Evolutionary conservation across 768 basidiomycete genomes (phyloP).

Genomic region (Boletus tomentosulus): DNA sequence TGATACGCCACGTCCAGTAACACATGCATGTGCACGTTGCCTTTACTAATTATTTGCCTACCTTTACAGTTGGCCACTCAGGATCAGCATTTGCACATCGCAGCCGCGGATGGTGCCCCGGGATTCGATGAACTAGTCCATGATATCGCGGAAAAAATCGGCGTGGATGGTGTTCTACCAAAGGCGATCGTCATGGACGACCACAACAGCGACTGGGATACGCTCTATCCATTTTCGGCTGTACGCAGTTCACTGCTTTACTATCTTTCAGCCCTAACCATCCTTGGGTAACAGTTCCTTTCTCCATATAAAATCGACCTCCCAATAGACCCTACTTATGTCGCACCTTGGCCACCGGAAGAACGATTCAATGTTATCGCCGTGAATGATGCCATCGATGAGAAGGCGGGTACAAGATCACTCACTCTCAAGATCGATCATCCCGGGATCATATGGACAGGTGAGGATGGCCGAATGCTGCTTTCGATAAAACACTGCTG

Average conservation of each 20-base stretch:
- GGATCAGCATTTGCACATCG: conserved; percentile 75
- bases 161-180: conserved; percentile 38
- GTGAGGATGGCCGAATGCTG: conserved; percentile 31
- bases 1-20: neutral
- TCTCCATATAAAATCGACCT: conserved; percentile 78
- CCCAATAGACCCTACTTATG: conserved; percentile 43
- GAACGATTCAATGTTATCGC: conserved; percentile 52
- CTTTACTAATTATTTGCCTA: neutral
- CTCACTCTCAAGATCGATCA: conserved; percentile 69
- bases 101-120: conserved; percentile 77
- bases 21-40: too few species aligned
- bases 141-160: conserved; percentile 59
- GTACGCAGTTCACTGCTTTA: conserved; percentile 34
- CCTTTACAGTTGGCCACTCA: conserved; percentile 57
- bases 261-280: neutral
- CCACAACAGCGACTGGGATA: conserved; percentile 85
- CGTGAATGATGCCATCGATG: conserved; percentile 52
- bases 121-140: conserved; percentile 62
- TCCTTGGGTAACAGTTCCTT: conserved; percentile 56
- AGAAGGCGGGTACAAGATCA: conserved; percentile 57
- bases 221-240: conserved; percentile 74
- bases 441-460: conserved; percentile 85
- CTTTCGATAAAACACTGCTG: neutral
- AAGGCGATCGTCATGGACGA: conserved; percentile 61
- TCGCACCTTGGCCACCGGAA: conserved; percentile 44